These are phyloP conservation scores for Coemansia sp. DNA, from an alignment of 192 early-diverging fungal genomes.

Conservation along the genomic window DNA sequence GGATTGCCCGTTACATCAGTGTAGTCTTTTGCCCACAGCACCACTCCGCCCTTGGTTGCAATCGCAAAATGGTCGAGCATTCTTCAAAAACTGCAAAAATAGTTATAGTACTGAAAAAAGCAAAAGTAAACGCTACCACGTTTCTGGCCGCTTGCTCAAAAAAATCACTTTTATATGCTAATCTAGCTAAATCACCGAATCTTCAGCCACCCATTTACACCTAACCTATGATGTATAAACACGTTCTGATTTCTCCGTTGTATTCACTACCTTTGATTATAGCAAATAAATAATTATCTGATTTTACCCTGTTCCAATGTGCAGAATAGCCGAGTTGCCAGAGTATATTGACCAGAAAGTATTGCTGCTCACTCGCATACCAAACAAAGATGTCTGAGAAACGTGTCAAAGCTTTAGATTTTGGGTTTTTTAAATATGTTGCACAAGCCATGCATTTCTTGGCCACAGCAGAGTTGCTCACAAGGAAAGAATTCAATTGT, in stretches of 20 bases:
- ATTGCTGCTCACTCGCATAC: conserved; percentile 15
- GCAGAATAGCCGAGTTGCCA: conserved; percentile 50
- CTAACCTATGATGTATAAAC: too few species aligned
- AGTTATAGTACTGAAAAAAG: background rate
- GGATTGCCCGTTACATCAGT: conserved; percentile 60
- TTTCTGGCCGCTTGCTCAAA: background rate
- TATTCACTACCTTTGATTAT: too few species aligned
- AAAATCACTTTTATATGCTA: too few species aligned
- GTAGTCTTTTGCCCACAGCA: conserved; percentile 81
- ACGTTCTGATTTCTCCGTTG: too few species aligned
- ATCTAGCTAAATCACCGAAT: too few species aligned
- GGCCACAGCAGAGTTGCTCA: background rate
- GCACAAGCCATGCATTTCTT: background rate
- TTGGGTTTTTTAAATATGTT: background rate
- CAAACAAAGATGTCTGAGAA: background rate
- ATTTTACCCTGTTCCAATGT: background rate
- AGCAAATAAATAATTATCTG: too few species aligned
- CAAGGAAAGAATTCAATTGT: conserved; percentile 3
- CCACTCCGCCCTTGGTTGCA: conserved; percentile 82
- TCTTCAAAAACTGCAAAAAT: background rate
- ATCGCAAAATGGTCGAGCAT: conserved; percentile 89
- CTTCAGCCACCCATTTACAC: too few species aligned
- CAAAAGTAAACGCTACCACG: background rate
- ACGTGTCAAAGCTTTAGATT: too few species aligned
- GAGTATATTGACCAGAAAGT: conserved; percentile 50